Percentiles rank a stretch among this genome's conserved stretches.
phyloP scores from a whole-genome alignment of 176 grass and related monocot species.

The Otatea glauca region DNA sequence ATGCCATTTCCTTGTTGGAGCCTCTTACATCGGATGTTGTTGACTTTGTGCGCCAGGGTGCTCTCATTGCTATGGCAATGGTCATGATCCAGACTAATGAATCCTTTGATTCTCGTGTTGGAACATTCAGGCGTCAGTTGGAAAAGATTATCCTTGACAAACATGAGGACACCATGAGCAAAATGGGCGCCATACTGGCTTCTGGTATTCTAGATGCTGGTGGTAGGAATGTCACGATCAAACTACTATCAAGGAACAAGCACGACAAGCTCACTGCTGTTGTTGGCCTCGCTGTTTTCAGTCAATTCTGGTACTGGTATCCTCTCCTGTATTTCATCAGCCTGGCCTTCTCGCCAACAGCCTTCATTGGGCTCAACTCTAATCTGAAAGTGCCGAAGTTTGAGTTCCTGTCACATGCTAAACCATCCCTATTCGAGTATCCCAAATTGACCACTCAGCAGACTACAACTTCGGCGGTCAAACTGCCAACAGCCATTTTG shows the following conservation, averaged over 20 bases:
- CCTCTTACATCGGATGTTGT: constrained; percentile 98
- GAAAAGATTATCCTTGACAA: constrained; percentile 99
- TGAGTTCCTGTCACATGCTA: constrained; percentile 92
- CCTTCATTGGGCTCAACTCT: constrained; percentile 93
- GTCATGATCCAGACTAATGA: constrained; percentile 99
- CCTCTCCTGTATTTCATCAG: constrained; percentile 94
- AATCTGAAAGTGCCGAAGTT: constrained; percentile 96
- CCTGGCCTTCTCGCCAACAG: constrained; percentile 89
- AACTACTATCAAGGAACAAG: constrained; percentile 88
- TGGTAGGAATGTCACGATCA: constrained; percentile 97
- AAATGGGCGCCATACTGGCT: constrained; percentile 98
- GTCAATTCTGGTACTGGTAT: constrained; percentile 99
- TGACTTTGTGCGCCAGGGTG: constrained; percentile 97
- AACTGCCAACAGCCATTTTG: constrained; percentile 86
- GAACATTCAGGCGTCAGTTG: constrained; percentile 91
- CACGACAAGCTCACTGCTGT: constrained; percentile 95
- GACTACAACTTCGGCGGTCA: constrained; percentile 72
- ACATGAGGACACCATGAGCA: constrained; percentile 99
- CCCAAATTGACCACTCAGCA: constrained; percentile 81
- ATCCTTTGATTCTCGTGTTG: constrained; percentile 87
- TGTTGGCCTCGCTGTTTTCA: constrained; percentile 92
- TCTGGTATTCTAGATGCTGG: constrained; percentile 98
- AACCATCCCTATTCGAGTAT: constrained; percentile 90
- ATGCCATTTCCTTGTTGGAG: constrained; percentile 98
- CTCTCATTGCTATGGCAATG: constrained; percentile 99